Evolutionary conservation across 306 rosid species (phyloP).

Genomic region (Mucuna pruriens): DNA sequence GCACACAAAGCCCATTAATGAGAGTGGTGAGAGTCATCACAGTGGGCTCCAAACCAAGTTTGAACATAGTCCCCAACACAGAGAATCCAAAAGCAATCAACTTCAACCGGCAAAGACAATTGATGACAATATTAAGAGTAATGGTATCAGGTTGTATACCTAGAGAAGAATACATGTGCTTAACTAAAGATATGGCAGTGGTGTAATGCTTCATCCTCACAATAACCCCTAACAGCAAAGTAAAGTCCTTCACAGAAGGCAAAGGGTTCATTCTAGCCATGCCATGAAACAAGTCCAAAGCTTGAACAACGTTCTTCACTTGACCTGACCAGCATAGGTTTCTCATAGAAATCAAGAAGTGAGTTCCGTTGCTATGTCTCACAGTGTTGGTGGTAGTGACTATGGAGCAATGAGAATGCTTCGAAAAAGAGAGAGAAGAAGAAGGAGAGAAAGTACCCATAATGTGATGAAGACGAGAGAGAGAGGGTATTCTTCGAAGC

Average conservation of each 20-base stretch:
- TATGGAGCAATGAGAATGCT: not conserved
- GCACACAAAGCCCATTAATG: slow-evolving; percentile 39
- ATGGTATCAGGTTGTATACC: slow-evolving; percentile 34
- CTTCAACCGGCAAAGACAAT: slow-evolving; percentile 43
- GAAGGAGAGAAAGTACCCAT: slow-evolving; percentile 9
- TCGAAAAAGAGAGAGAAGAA: slow-evolving; percentile 9
- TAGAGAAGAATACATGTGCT: slow-evolving; percentile 33
- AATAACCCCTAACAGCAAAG: slow-evolving; percentile 38
- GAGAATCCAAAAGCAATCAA: slow-evolving; percentile 42
- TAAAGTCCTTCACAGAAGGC: slow-evolving; percentile 46
- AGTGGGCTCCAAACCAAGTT: slow-evolving; percentile 48
- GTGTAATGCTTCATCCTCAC: slow-evolving; percentile 44
- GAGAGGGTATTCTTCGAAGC: not conserved
- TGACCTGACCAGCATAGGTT: slow-evolving; percentile 33
- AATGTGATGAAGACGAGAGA: not conserved
- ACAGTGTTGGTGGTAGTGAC: not conserved
- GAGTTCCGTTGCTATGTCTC: not conserved
- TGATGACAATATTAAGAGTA: slow-evolving; percentile 41
- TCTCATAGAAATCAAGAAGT: slow-evolving; percentile 40
- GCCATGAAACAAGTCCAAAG: slow-evolving; percentile 33
- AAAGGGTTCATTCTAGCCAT: slow-evolving; percentile 45
- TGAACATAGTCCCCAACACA: slow-evolving; percentile 43
- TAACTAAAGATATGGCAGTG: slow-evolving; percentile 36
- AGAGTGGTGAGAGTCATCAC: slow-evolving; percentile 44
- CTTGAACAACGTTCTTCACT: slow-evolving; percentile 20